Percentiles rank a stretch among this genome's conserved stretches.
phyloP scores from a whole-genome alignment of 208 protist genomes.

The Tritrichomonas musculus region DNA sequence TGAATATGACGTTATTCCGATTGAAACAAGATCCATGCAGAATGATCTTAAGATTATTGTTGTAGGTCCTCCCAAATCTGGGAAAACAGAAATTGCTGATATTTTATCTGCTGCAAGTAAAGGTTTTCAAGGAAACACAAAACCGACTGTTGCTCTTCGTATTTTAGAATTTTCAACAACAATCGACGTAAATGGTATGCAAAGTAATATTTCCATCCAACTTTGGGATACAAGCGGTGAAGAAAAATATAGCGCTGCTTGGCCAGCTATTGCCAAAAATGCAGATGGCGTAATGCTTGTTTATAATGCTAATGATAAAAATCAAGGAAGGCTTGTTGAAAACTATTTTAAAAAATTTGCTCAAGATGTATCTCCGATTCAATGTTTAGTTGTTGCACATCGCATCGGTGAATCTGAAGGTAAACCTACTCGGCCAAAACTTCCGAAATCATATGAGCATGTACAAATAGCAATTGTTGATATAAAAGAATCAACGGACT shows the following conservation, averaged over 20 bases:
- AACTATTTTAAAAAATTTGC: neutral
- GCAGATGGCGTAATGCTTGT: neutral
- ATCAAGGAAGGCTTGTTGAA: neutral
- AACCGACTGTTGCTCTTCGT: neutral
- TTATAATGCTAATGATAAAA: neutral
- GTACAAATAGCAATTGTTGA: neutral
- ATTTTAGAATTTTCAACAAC: neutral
- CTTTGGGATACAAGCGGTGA: slow-evolving; percentile 10
- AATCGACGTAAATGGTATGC: neutral
- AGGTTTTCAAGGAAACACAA: neutral
- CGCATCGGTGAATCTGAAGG: neutral
- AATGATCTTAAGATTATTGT: neutral
- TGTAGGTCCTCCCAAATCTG: neutral
- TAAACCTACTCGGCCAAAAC: neutral
- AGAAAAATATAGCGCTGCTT: neutral
- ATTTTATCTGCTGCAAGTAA: neutral
- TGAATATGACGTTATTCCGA: too few relatives aligned
- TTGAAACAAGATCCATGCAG: neutral
- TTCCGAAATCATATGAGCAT: neutral
- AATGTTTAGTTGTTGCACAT: neutral
- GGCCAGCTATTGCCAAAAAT: slow-evolving; percentile 14
- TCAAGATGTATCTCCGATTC: neutral
- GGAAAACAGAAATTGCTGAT: neutral
- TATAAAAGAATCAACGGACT: neutral
- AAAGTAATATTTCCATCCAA: neutral